Evolutionary conservation across 2,329 filamentous ascomycete species (phyloP), one percentile per base, ranked within the genome.

Genomic region (Diplocarpon rosae): DNA sequence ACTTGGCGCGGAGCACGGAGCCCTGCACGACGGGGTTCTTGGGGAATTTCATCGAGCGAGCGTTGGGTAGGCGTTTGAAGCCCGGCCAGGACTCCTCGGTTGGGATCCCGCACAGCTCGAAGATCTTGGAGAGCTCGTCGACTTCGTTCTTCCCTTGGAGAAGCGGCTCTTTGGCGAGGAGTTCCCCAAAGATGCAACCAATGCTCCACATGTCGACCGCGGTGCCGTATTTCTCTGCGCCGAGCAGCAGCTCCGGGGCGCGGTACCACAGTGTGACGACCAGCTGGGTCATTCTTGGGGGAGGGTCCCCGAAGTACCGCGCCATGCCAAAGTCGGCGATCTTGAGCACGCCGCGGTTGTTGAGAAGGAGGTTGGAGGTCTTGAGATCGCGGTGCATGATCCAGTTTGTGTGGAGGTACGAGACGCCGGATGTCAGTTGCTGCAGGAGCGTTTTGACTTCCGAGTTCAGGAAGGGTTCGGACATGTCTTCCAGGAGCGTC

Each of bases 261-360:
- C 92, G 85, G 64, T 98, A 98, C 92, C 92, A 98, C 6, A 98
- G 75, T 6, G 92, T 98, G 14, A 96, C 90, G 50, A 98, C 92
- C 37, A 96, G 76, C 61, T 90, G 84, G 2, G 92, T 96, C 48
- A 96, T 73, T 51, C 84, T 83, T 1, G 80, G 74, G 0, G 80
- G 71, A 3, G 90, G 88, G 55, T 86, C 79, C 40, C 84, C 84
- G 45, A 85, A 84, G 66, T 92, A 92, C 24, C 92, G 78, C 3
- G 92, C 90, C 87, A 98, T 95, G 63, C 92, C 92, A 61, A 98
- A 98, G 66, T 98, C 92, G 48, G 92, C 92, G 52, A 98, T 82
- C 65, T 95, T 95, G 64, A 98, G 81, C 62, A 85, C 81, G 37
- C 92, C 92, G 37, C 88, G 85, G 69, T 96, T 96, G 69, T 87